These are phyloP conservation scores for Elasticomyces elasticus DNA, from an alignment of 495 filamentous ascomycete genomes.

Conservation along the genomic window DNA sequence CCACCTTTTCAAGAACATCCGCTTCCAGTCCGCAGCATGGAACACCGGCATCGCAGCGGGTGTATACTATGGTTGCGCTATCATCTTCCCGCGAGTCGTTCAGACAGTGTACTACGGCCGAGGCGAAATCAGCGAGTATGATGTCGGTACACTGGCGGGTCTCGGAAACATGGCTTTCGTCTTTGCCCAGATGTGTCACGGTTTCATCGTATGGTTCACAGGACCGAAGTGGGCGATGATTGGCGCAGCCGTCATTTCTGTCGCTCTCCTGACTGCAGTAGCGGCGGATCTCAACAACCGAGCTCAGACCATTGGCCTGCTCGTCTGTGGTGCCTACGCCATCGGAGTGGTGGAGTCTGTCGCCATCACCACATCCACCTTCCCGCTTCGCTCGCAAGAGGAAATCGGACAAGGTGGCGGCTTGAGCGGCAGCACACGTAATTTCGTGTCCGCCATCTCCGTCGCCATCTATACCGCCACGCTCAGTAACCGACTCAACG, in stretches of 20 bases:
- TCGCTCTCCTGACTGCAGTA: slow-evolving; percentile 6
- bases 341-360: slow-evolving; percentile 9
- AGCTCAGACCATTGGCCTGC: slow-evolving; percentile 8
- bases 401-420: slow-evolving; percentile 12
- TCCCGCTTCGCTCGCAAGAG: slow-evolving; percentile 10
- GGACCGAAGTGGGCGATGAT: slow-evolving; percentile 9
- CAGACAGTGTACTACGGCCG: slow-evolving; percentile 10
- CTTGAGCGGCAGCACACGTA: slow-evolving; percentile 9
- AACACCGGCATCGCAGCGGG: slow-evolving; percentile 32
- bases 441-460: slow-evolving; percentile 9
- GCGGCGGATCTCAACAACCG: slow-evolving; percentile 8
- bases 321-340: slow-evolving; percentile 2
- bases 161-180: slow-evolving; percentile 14
- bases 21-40: slow-evolving; percentile 35
- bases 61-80: slow-evolving; percentile 34
- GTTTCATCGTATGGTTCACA: slow-evolving; percentile 14
- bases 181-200: slow-evolving; percentile 14
- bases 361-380: slow-evolving; percentile 10
- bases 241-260: slow-evolving; percentile 1
- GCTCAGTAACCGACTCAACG: slow-evolving; percentile 8
- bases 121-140: slow-evolving; percentile 12
- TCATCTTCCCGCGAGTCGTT: slow-evolving; percentile 34
- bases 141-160: slow-evolving; percentile 12
- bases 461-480: slow-evolving; percentile 13
- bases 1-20: slow-evolving; percentile 37